phyloP scores from a whole-genome alignment of 495 filamentous ascomycete species.

The Xylaria cubensis region DNA sequence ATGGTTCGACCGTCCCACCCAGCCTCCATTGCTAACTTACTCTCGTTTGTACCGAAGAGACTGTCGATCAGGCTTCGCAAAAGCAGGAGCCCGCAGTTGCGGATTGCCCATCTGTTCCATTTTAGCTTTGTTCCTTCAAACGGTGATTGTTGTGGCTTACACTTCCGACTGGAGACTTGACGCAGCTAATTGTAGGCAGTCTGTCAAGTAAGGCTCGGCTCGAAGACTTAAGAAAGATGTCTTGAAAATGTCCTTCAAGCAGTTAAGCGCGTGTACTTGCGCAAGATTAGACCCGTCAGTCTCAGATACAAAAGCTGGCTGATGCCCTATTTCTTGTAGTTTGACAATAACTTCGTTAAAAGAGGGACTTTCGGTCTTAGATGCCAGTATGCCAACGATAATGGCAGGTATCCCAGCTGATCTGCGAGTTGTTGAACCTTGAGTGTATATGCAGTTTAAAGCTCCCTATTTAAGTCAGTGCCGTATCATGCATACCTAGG shows the following conservation, averaged over 20 bases:
- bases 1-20: conserved; percentile 59
- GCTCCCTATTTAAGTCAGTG: conserved; percentile 55
- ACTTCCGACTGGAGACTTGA: conserved; percentile 68
- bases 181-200: conserved; percentile 76
- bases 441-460: conserved; percentile 67
- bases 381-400: conserved; percentile 75
- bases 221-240: conserved; percentile 70
- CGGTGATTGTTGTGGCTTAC: conserved; percentile 55
- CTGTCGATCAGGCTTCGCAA: conserved; percentile 81
- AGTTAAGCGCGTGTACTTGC: conserved; percentile 95
- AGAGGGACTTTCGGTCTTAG: conserved; percentile 55
- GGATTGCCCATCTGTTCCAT: conserved; percentile 78
- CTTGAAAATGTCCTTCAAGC: conserved; percentile 84
- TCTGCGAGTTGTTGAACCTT: conserved; percentile 82
- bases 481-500: background rate
- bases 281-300: conserved; percentile 73
- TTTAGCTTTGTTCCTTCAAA: conserved; percentile 35
- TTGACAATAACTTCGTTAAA: conserved; percentile 59
- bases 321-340: conserved; percentile 61
- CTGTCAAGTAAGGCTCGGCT: conserved; percentile 72
- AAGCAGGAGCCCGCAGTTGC: conserved; percentile 90
- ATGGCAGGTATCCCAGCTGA: conserved; percentile 92
- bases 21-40: conserved; percentile 55
- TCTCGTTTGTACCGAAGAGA: conserved; percentile 71
- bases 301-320: conserved; percentile 54